Evolutionary conservation across 2,329 filamentous ascomycete genomes (phyloP), one percentile per base, ranked within the genome.

Genomic region (Aschersonia sp.): DNA sequence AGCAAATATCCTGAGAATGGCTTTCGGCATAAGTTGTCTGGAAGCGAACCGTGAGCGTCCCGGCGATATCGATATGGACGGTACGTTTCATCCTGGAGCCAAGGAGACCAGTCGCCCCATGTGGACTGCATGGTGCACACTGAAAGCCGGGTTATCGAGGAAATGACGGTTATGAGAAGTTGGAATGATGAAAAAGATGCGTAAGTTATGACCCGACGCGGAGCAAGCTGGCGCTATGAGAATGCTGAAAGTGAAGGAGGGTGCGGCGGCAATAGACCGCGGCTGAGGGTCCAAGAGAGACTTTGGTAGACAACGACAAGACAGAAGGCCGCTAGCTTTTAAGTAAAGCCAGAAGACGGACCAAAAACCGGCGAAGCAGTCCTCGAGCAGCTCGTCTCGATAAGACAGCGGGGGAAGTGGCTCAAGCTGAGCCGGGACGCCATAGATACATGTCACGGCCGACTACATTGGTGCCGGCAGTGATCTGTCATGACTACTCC

Each of bases 41-140:
- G 7, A 28, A 9, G 28, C 35, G 9, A 30, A 51, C 49, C 47
- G 31, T 47, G 32, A 6, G 32, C 10, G 31, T 51, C 47, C 45
- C 57, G 56, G 38, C 58, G 53, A 47, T 59, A 55, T 28, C 58
- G 55, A 49, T 56, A 58, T 45, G 52, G 53, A 7, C 51, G 45
- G 30, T 50, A 43, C 30, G 48, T 48, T 9, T 45, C 45, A 43
- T 50, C 50, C 55, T 49, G 51, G 53, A 41, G 48, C 53, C 58
- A 58, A 60, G 31, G 53, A 28, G 58, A 59, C 57, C 56, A 60
- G 31, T 50, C 50, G 43, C 56, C 53, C 57, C 56, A 60, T 40
- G 50, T 5, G 29, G 42, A 6, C 32, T 40, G 32, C 49, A 51
- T 51, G 20, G 38, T 51, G 41, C 40, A 9, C 38, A 31, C 32